Percentiles rank a stretch among this genome's conserved stretches.
phyloP scores from a whole-genome alignment of 108 stramenopile species.

The Cyclotella choctawhatcheeana region DNA sequence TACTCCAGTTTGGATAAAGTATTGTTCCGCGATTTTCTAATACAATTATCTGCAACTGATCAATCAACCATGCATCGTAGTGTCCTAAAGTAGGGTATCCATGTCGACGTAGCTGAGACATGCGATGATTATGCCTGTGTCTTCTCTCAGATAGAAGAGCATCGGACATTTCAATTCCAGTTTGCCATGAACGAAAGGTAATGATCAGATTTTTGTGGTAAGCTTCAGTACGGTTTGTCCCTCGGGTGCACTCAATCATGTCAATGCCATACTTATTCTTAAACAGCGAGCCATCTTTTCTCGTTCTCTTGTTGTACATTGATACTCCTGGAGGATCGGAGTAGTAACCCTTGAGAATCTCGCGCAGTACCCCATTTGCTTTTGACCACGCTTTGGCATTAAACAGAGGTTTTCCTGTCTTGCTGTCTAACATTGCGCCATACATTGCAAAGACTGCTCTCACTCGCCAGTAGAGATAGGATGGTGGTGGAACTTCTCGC shows the following conservation, averaged over 20 bases:
- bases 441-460: conserved; percentile 43
- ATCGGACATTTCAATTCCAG: conserved; percentile 27
- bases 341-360: conserved; percentile 34
- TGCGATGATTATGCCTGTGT: conserved; percentile 33
- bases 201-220: conserved; percentile 30
- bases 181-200: conserved; percentile 33
- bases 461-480: conserved; percentile 34
- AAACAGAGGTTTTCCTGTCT: conserved; percentile 37
- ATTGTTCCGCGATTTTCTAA: conserved; percentile 11
- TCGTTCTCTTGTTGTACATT: conserved; percentile 14
- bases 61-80: conserved; percentile 31
- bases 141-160: conserved; percentile 22
- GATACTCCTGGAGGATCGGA: conserved; percentile 42
- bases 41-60: conserved; percentile 35
- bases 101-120: conserved; percentile 6
- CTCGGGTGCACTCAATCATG: conserved; percentile 31
- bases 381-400: conserved; percentile 41
- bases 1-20: conserved; percentile 40
- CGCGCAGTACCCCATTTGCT: conserved; percentile 43
- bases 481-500: conserved; percentile 15
- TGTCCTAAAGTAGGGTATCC: conserved; percentile 41
- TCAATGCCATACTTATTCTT: conserved; percentile 28
- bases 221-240: conserved; percentile 31
- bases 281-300: conserved; percentile 15
- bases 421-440: conserved; percentile 24